Percentiles rank a stretch among this genome's conserved stretches.
These are phyloP conservation scores for Pseudonectria buxi DNA, from an alignment of 2,329 filamentous ascomycete species.

Conservation along the genomic window DNA sequence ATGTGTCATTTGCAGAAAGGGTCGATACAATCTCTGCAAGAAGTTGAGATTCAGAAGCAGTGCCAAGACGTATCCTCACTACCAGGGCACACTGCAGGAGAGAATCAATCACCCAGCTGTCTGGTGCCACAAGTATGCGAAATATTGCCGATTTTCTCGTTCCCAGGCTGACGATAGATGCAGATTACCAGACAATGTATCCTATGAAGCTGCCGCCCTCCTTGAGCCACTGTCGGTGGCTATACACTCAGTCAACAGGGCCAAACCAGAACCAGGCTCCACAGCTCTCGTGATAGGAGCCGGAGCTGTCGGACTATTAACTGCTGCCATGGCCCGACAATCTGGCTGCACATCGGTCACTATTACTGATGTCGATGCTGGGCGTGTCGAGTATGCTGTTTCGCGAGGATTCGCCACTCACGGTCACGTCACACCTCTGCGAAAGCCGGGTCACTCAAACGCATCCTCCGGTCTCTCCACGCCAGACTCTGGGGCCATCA, in stretches of 20 bases:
- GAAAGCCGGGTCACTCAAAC: constrained; percentile 36
- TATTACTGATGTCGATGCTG: constrained; percentile 53
- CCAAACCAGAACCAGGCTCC: constrained; percentile 43
- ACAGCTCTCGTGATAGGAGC: constrained; percentile 59
- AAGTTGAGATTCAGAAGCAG: constrained; percentile 56
- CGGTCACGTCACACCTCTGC: constrained; percentile 46
- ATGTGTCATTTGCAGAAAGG: constrained; percentile 44
- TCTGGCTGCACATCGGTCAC: constrained; percentile 54
- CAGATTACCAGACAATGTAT: constrained; percentile 52
- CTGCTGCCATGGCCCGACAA: constrained; percentile 55
- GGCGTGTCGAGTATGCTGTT: constrained; percentile 55
- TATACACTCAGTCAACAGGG: constrained; percentile 54
- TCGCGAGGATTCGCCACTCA: constrained; percentile 53
- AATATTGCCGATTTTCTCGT: not conserved
- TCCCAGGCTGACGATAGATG: constrained; percentile 4
- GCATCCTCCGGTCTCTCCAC: constrained; percentile 44
- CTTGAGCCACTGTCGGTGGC: constrained; percentile 57
- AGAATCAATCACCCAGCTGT: constrained; percentile 54
- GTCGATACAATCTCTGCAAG: constrained; percentile 57
- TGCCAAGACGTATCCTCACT: constrained; percentile 57
- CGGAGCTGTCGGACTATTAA: constrained; percentile 56
- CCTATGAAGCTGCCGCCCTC: constrained; percentile 53
- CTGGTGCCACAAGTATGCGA: constrained; percentile 54
- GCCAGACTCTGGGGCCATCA: constrained; percentile 32
- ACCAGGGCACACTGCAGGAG: constrained; percentile 56